phyloP scores from a whole-genome alignment of 2,329 filamentous ascomycete genomes.

The Penicillium psychrosexuale region DNA sequence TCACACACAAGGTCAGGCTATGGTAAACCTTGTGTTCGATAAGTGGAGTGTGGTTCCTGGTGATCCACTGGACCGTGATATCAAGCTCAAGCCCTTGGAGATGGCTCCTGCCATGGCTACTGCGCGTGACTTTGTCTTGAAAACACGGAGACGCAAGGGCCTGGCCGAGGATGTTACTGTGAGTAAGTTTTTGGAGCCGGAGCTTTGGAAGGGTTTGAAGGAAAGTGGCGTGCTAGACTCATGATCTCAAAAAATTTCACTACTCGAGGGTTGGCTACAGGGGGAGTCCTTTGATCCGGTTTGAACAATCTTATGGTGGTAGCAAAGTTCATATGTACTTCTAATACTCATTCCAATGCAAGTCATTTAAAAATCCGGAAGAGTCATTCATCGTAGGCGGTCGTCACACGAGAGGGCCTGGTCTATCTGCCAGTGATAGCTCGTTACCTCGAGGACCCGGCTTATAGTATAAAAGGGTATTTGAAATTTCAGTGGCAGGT shows the following conservation, averaged over 20 bases:
- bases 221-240: constrained; percentile 82
- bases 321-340: constrained; percentile 20
- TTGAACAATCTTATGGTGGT: constrained; percentile 9
- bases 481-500: constrained; percentile 63
- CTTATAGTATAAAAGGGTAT: constrained; percentile 3
- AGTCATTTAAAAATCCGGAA: constrained; percentile 2
- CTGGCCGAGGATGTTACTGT: constrained; percentile 93
- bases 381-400: constrained; percentile 2
- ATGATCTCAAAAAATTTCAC: constrained; percentile 21
- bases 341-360: constrained; percentile 19
- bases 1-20: constrained; percentile 89
- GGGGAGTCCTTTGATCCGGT: constrained; percentile 9
- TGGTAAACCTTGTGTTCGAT: constrained; percentile 89
- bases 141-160: constrained; percentile 90
- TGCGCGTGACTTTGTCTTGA: constrained; percentile 92
- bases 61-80: constrained; percentile 85
- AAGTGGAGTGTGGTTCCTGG: constrained; percentile 94
- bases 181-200: constrained; percentile 92
- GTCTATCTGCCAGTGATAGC: not conserved
- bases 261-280: constrained; percentile 4
- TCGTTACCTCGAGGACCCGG: not conserved
- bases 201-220: constrained; percentile 82
- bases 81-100: constrained; percentile 78
- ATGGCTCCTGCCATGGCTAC: constrained; percentile 84
- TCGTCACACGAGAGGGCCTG: not conserved